These are phyloP conservation scores for Kodamaea arcana DNA, from an alignment of 1,139 yeast species.

Conservation along the genomic window DNA sequence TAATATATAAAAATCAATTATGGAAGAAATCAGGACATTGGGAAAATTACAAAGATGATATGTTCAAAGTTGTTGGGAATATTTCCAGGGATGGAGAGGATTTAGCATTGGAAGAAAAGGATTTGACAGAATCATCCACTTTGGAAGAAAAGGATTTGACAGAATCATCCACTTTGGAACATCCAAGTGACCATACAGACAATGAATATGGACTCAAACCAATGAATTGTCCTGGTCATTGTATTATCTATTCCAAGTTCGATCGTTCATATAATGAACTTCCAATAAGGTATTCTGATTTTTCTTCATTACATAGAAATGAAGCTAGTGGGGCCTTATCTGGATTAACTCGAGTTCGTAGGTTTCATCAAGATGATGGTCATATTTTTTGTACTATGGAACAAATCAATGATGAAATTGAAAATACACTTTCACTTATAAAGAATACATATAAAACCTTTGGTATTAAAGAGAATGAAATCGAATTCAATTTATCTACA, in stretches of 20 bases:
- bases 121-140: neutral
- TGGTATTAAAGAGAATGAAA: constrained; percentile 52
- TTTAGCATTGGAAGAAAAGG: constrained; percentile 1
- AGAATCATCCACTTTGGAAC: neutral
- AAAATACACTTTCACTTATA: constrained; percentile 68
- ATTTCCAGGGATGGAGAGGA: constrained; percentile 35
- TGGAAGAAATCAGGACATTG: constrained; percentile 97
- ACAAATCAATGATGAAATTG: constrained; percentile 78
- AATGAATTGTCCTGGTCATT: constrained; percentile 99
- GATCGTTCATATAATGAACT: constrained; percentile 87
- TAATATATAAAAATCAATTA: constrained; percentile 75
- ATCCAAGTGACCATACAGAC: too few relatives aligned
- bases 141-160: neutral
- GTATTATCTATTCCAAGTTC: constrained; percentile 74
- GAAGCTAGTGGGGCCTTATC: constrained; percentile 93
- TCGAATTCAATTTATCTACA: constrained; percentile 77
- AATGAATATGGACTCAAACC: constrained; percentile 85
- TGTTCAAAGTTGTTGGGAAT: constrained; percentile 73
- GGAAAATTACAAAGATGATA: constrained; percentile 91
- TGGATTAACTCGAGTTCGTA: constrained; percentile 90
- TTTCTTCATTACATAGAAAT: constrained; percentile 90
- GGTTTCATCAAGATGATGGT: constrained; percentile 98
- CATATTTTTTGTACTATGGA: constrained; percentile 87
- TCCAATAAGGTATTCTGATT: constrained; percentile 87
- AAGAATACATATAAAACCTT: constrained; percentile 76